These are phyloP conservation scores for Stemphylium vesicarium DNA, from an alignment of 2,329 filamentous ascomycete species.

Conservation along the genomic window DNA sequence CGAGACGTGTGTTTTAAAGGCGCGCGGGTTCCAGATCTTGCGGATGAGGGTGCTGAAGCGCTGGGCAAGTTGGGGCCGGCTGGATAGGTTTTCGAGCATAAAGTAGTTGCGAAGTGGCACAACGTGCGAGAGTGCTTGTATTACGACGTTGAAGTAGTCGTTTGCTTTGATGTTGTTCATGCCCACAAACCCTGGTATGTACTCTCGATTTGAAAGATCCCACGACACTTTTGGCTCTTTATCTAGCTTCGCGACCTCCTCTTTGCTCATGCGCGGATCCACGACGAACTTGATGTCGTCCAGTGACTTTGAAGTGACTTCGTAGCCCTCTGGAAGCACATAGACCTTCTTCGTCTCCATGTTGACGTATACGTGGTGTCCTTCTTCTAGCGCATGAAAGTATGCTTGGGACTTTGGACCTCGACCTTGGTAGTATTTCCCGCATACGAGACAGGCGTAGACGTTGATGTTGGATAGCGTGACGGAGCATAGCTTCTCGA, in stretches of 20 bases:
- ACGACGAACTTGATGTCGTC: conserved; percentile 99
- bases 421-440: conserved; percentile 95
- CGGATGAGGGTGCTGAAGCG: conserved; percentile 88
- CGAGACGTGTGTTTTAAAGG: conserved; percentile 96
- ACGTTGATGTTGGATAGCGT: conserved; percentile 98
- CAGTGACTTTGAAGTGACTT: conserved; percentile 90
- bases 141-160: conserved; percentile 95
- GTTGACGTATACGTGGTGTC: conserved; percentile 98
- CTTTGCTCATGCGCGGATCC: conserved; percentile 82
- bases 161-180: conserved; percentile 99
- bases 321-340: conserved; percentile 93
- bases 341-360: conserved; percentile 92
- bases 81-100: conserved; percentile 80
- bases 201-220: conserved; percentile 83
- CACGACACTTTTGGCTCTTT: conserved; percentile 67
- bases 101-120: conserved; percentile 88
- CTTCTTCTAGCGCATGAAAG: conserved; percentile 93
- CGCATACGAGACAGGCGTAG: conserved; percentile 95
- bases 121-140: conserved; percentile 90
- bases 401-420: conserved; percentile 96
- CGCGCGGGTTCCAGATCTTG: conserved; percentile 97
- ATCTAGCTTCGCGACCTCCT: conserved; percentile 82
- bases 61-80: conserved; percentile 80
- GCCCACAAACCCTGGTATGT: conserved; percentile 92
- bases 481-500: conserved; percentile 96